Conservation (phyloP, 108 stramenopile genomes). For the Cyclotella baltica region DNA sequence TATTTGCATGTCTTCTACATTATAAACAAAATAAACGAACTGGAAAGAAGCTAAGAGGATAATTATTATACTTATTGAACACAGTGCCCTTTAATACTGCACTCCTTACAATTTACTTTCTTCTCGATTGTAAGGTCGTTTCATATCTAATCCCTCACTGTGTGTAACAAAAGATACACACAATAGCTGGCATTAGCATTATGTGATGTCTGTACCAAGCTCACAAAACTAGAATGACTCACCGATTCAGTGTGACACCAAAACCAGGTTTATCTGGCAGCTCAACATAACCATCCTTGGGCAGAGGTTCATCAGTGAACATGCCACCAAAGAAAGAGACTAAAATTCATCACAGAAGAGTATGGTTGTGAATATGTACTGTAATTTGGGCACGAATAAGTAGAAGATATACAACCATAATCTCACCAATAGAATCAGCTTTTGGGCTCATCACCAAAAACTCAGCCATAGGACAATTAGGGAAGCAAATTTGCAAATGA, state of each 20-base stretch:
- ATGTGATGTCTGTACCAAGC: background rate
- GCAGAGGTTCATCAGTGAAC: conserved; percentile 72
- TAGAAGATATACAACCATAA: too few relatives aligned
- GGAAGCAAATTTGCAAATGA: conserved; percentile 75
- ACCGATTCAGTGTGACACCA: conserved; percentile 70
- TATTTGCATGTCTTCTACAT: too few relatives aligned
- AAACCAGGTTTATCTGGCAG: conserved; percentile 67
- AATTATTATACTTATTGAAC: too few relatives aligned
- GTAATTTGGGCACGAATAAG: too few relatives aligned
- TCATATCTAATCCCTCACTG: conserved; percentile 53
- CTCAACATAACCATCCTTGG: conserved; percentile 66
- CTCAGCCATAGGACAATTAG: conserved; percentile 71
- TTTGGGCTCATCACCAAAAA: conserved; percentile 70
- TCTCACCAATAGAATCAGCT: conserved; percentile 60
- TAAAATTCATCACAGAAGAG: too few relatives aligned
- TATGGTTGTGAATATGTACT: too few relatives aligned
- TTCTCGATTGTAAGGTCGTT: conserved; percentile 41
- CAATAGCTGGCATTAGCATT: background rate
- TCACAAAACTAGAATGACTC: background rate
- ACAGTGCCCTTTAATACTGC: too few relatives aligned
- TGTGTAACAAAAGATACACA: background rate
- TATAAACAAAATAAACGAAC: too few relatives aligned
- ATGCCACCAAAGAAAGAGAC: conserved; percentile 64
- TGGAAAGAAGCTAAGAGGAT: too few relatives aligned
- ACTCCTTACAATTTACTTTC: background rate